Percentiles rank a stretch among this genome's conserved stretches.
These are phyloP conservation scores for Komagataella phaffii DNA, from an alignment of 805 yeast genomes.

Conservation along the genomic window DNA sequence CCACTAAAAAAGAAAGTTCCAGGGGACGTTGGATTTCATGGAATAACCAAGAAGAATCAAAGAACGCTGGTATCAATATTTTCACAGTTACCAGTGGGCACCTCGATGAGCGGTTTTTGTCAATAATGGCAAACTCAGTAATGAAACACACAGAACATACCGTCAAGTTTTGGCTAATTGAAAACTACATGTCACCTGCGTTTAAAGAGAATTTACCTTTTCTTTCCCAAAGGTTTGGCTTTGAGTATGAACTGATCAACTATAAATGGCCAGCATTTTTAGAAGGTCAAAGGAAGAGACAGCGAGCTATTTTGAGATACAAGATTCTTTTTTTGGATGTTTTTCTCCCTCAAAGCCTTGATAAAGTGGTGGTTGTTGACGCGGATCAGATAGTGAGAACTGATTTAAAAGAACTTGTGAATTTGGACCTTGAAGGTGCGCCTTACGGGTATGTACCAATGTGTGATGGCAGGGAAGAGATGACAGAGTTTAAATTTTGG, in stretches of 20 bases:
- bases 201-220: slow-evolving; percentile 48
- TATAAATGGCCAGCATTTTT: slow-evolving; percentile 94
- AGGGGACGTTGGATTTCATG: not conserved
- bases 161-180: slow-evolving; percentile 79
- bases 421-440: slow-evolving; percentile 61
- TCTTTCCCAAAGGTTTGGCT: slow-evolving; percentile 43
- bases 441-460: slow-evolving; percentile 82
- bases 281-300: slow-evolving; percentile 62
- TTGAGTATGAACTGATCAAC: slow-evolving; percentile 64
- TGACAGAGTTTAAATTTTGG: slow-evolving; percentile 88
- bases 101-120: slow-evolving; percentile 56
- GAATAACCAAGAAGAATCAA: slow-evolving; percentile 2
- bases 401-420: slow-evolving; percentile 55
- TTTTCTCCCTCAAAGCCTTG: slow-evolving; percentile 65
- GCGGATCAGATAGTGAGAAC: slow-evolving; percentile 74
- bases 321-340: slow-evolving; percentile 81
- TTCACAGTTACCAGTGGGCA: slow-evolving; percentile 80
- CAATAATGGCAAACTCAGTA: slow-evolving; percentile 75
- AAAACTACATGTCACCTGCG: slow-evolving; percentile 63
- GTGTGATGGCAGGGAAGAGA: slow-evolving; percentile 70
- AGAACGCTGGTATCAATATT: slow-evolving; percentile 57
- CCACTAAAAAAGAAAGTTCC: not conserved
- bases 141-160: slow-evolving; percentile 48
- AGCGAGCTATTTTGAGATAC: slow-evolving; percentile 77
- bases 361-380: slow-evolving; percentile 73